phyloP scores from a whole-genome alignment of 352 stramenopile species.

The Phytophthora vignae region DNA sequence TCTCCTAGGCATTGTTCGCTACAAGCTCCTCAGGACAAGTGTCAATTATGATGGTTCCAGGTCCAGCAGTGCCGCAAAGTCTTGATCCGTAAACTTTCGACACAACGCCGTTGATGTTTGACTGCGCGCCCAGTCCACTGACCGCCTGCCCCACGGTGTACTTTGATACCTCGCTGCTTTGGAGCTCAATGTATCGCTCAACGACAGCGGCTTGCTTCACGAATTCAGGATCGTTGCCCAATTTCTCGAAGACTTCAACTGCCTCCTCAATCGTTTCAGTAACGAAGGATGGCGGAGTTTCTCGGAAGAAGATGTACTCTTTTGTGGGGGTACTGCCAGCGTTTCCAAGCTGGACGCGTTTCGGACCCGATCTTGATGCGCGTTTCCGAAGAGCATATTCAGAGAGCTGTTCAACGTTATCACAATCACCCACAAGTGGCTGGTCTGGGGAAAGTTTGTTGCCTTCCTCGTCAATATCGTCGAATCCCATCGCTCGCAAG shows the following conservation, averaged over 20 bases:
- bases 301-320: conserved; percentile 87
- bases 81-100: conserved; percentile 77
- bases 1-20: conserved; percentile 7
- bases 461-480: conserved; percentile 51
- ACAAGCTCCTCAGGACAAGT: conserved; percentile 43
- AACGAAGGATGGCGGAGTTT: conserved; percentile 82
- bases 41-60: conserved; percentile 79
- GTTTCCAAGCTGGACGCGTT: conserved; percentile 68
- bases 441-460: conserved; percentile 5
- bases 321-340: conserved; percentile 72
- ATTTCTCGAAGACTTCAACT: conserved; percentile 57
- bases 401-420: conserved; percentile 40
- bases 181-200: conserved; percentile 78
- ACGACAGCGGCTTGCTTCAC: conserved; percentile 34
- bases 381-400: conserved; percentile 67
- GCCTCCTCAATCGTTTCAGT: conserved; percentile 79
- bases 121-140: conserved; percentile 54
- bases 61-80: conserved; percentile 70
- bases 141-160: conserved; percentile 72
- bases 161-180: conserved; percentile 84
- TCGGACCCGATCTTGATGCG: conserved; percentile 45
- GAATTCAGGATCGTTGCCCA: conserved; percentile 58
- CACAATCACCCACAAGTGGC: background rate
- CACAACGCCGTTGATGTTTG: conserved; percentile 67
- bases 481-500: conserved; percentile 56